These are phyloP conservation scores for Serpula lacrymans DNA, from an alignment of 768 basidiomycete species.

Conservation along the genomic window DNA sequence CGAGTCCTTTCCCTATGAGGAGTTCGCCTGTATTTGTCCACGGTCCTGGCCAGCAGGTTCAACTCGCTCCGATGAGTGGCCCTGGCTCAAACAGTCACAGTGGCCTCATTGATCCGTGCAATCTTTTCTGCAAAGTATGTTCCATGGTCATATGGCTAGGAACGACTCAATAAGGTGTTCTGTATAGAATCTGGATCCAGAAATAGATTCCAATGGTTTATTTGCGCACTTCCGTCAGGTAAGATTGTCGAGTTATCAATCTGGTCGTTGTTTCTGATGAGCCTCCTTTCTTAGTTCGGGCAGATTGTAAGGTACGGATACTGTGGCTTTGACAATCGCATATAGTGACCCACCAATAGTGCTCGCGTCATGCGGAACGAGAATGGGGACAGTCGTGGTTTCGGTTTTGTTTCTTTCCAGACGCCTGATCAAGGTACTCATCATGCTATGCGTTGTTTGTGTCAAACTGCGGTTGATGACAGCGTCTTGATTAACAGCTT, in stretches of 20 bases:
- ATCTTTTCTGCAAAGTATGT: conserved; percentile 79
- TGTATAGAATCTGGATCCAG: conserved; percentile 75
- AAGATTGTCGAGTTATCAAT: conserved; percentile 11
- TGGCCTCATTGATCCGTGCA: conserved; percentile 87
- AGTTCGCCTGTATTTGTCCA: conserved; percentile 59
- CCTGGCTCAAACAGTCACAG: conserved; percentile 83
- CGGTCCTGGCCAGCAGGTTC: conserved; percentile 89
- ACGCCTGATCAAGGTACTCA: conserved; percentile 72
- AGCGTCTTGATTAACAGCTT: conserved; percentile 43
- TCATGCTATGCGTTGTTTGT: not conserved
- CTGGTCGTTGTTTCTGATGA: conserved; percentile 12
- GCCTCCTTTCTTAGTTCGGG: conserved; percentile 57
- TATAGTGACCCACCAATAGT: conserved; percentile 35
- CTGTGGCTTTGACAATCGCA: not conserved
- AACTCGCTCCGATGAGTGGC: conserved; percentile 68
- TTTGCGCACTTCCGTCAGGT: conserved; percentile 82
- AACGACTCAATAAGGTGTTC: conserved; percentile 10
- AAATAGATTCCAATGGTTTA: conserved; percentile 81
- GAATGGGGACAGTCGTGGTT: conserved; percentile 74
- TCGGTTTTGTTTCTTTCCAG: conserved; percentile 89
- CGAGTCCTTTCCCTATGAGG: conserved; percentile 44
- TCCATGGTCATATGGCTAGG: conserved; percentile 4
- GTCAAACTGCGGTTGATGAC: not conserved
- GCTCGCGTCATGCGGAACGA: conserved; percentile 93
- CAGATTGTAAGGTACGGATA: conserved; percentile 85